A percentile compares a stretch with the other conserved stretches of the same genome.
Evolutionary conservation across 139 green algal species (phyloP).

Genomic region (Chlorella sp.): DNA sequence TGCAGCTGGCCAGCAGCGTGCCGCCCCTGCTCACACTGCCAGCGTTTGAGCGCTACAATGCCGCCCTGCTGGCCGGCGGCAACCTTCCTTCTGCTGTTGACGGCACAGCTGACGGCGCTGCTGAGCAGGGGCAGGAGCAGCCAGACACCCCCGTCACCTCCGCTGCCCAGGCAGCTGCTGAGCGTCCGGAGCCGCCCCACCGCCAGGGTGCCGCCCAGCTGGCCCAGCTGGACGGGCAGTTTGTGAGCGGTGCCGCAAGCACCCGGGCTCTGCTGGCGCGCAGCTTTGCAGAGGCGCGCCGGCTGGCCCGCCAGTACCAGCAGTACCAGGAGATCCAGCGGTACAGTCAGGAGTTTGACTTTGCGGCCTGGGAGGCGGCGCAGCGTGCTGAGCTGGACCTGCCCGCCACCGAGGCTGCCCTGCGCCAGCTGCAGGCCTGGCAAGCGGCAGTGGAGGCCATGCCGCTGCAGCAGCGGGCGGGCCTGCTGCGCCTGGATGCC

Average conservation of each 20-base stretch:
- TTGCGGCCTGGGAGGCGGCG: neutral
- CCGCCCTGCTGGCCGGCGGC: neutral
- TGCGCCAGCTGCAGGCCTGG: slow-evolving; percentile 16
- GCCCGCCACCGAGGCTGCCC: neutral
- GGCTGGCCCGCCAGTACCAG: neutral
- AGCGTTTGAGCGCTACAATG: neutral
- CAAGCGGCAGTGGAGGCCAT: slow-evolving; percentile 10
- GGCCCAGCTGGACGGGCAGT: neutral
- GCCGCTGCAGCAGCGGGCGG: neutral
- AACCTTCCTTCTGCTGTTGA: no score
- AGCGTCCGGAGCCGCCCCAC: no score
- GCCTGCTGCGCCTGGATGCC: slow-evolving; percentile 18
- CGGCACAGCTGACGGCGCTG: no score
- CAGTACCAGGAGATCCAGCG: neutral
- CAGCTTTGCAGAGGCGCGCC: slow-evolving; percentile 1
- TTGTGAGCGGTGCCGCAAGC: neutral
- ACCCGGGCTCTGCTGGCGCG: neutral
- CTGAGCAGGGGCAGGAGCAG: neutral
- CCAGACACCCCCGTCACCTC: neutral
- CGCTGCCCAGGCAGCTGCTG: no score
- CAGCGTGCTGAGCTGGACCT: slow-evolving; percentile 18
- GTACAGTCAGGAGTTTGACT: neutral
- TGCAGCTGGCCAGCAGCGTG: slow-evolving; percentile 2
- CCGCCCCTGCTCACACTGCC: slow-evolving; percentile 6
- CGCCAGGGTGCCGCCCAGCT: neutral